Percentiles rank a stretch among this genome's conserved stretches.
These are phyloP conservation scores for Prunus davidiana DNA, from an alignment of 306 rosid species.

Conservation along the genomic window DNA sequence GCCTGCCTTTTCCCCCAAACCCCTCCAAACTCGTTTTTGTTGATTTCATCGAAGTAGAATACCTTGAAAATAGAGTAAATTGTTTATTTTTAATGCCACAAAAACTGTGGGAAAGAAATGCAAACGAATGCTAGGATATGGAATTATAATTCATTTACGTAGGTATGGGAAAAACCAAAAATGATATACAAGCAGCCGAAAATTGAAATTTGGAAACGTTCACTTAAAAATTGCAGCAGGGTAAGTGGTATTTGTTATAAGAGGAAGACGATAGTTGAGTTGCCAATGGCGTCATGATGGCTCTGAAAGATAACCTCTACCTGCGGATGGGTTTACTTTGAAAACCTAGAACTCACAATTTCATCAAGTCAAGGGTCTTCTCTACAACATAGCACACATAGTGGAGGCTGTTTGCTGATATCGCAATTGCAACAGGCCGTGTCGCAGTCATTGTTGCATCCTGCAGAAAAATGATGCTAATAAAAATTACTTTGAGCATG, in stretches of 20 bases:
- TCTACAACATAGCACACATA: constrained; percentile 72
- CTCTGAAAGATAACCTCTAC: no score
- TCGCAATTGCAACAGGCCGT: constrained; percentile 80
- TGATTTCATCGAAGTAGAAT: neutral
- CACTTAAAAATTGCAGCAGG: no score
- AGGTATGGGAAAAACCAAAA: no score
- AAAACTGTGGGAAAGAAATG: neutral
- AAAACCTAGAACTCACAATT: neutral
- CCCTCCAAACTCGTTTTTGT: neutral
- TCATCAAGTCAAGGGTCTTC: constrained; percentile 45
- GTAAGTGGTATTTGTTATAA: neutral
- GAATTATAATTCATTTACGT: no score
- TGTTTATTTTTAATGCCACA: neutral
- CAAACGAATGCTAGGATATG: neutral
- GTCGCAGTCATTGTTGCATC: constrained; percentile 87
- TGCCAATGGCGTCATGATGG: no score
- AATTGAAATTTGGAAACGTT: no score
- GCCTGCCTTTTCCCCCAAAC: neutral
- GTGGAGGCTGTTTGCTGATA: constrained; percentile 63
- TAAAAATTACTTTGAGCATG: neutral
- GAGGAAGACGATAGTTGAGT: neutral
- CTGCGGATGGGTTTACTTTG: neutral
- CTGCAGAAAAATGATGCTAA: constrained; percentile 31
- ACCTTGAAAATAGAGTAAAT: neutral
- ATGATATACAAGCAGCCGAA: no score